Base-by-base conservation (phyloP, 192 early-diverging fungal genomes). In the Podila epigama region DNA sequence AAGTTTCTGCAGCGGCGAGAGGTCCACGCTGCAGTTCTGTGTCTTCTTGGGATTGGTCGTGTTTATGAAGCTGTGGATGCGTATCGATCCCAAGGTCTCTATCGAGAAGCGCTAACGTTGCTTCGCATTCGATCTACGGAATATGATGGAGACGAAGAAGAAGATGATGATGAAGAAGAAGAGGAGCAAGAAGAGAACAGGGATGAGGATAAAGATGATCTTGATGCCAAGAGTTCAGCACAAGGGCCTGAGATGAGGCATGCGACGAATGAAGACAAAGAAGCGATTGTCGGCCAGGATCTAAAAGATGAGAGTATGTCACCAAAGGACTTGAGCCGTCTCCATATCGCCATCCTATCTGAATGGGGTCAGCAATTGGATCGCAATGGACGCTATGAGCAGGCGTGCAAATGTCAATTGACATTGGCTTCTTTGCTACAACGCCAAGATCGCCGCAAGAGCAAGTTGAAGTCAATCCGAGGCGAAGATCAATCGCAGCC, bases 61-160 rank as follows among this genome's bases (percentile, higher is more conserved):
- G 71, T 84, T 4, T 75, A 66, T 70, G 79, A 84, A 32, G 85
- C 85, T 2, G 59, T 86, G 29, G 71, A 81, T 39, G 68, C 70
- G 2, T 86, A 84, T 41, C 50, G 70, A n/a, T 70, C 75, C 34
- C 60, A 35, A 18, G 58, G 56, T 13, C 59, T 83, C 48, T 84
- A 67, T 54, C 66, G 85, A 40, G 84, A 81, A 44, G 62, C 69
- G 4, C 33, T 81, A 25, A 70, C 63, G 61, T 33, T 77, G 18
- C 60, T 77, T 18, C 73, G 73, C 4, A 77, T 77, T 37, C 31
- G 73, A 6, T 29, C 58, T 8, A 68, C 60, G 73, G 66, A 68
- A 18, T 54, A 68, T 4, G 55, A 65, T 2, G 63, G 60, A 11
- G 51, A 65, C 29, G 54, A 58, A 1, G 53, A 51, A 3, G 58